Base-by-base conservation (phyloP, 78 protist species). In the Neovahlkampfia damariscottae region DNA sequence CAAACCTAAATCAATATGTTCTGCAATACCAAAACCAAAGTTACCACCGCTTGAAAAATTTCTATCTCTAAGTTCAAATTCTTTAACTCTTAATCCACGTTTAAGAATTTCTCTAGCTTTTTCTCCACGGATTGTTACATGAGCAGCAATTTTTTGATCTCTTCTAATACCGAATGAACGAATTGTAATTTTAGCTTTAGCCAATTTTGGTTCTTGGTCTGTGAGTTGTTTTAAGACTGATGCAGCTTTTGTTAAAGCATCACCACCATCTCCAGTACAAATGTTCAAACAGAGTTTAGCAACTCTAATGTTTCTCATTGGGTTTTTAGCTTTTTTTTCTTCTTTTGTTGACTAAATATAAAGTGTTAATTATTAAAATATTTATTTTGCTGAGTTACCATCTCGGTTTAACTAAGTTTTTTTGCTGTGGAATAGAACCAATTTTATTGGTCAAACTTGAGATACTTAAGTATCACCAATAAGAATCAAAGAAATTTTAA, bases 1-100 rank as follows among this genome's bases (percentile, higher is more conserved):
- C 87, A 96, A 70, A 38, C 98, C 99, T 67, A 96, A 89, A 84
- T 96, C 99, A 76, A 98, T 98, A 97, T 96, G 99, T 84, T 96
- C 99, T 67, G 85, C 70, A 76, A 96, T 92, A 80, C 99, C 99
- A 80, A 96, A 96, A 68, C 93, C 92, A 74, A 96, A 93, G 92
- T 86, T 86, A 40, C 96, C 95, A 41, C 85, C 85, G 75, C 27
- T 71, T 69, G 90, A 70, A 94, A 94, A 95, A 93, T 90, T 94
- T 59, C 29, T 28, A 39, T 58, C 40, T 38, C 76, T 19, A 19
- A 98, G 92, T 84, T 95, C 98, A 92, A 83, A 97, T 78, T 98
- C 99, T 90, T 92, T 95, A 67, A 96, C 99, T 40, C 72, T 69
- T 1, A 86, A 82, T 41, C 93, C 99, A 38, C 72, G 67, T 85